Evolutionary conservation across 768 basidiomycete genomes (phyloP), one percentile per base, ranked within the genome.

Genomic region (Lentinus brumalis): DNA sequence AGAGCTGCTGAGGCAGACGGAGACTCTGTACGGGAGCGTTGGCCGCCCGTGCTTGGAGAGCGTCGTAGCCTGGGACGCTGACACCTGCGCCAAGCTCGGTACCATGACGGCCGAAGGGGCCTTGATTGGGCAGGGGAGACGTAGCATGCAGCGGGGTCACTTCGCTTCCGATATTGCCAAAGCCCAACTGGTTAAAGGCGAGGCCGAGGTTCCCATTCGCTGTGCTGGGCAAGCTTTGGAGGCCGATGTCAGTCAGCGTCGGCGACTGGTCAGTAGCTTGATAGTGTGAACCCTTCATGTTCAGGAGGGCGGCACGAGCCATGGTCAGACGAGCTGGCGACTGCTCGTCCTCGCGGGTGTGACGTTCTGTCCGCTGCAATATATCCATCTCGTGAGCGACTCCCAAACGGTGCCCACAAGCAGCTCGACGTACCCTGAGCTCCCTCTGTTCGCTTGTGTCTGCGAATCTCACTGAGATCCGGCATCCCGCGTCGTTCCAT

Each of bases 381-480:
- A 56, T n/a, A 38, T 21, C 15, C 29, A 45, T 21, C 31, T 60
- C 42, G 54, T 49, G 41, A 6, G 64, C 26, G 59, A 58, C 12
- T n/a, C 56, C 60, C 30, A 46, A 50, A 52, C 16, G 21, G 53
- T 21, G 14, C 44, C 7, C 56, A 32, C 46, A 45, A 44, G 11
- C 18, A 18, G 18, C 29, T 50, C 39, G 45, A 81, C 86, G 39
- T 58, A 90, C 90, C 68, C 91, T 78, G 46, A 92, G 75, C 66
- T 92, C 90, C 56, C 91, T 75, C 70, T 92, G 90, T 68, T 92
- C 91, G 11, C 81, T 77, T 9, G 86, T 90, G 69, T 92, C 90
- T 14, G 90, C 90, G 67, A 92, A 92, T 40, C 91, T 79, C 16
- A 92, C 91, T 5, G 87, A 89, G 57, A 92, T 90, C 52, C 91